These are phyloP conservation scores for Orbilia brochopaga DNA, from an alignment of 2,329 filamentous ascomycete species.

Conservation along the genomic window DNA sequence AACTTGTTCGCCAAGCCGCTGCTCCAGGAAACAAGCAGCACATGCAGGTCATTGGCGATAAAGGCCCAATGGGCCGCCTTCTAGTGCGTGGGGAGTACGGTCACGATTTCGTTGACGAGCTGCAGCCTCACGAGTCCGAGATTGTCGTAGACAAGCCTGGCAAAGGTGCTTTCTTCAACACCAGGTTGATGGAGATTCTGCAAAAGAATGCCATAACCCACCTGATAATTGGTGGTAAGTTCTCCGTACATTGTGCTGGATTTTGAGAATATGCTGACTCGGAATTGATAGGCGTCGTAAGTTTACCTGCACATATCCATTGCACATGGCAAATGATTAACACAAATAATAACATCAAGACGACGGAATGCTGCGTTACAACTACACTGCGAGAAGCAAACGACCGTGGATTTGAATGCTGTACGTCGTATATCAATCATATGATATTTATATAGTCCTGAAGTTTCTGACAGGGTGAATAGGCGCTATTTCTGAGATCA, in stretches of 20 bases:
- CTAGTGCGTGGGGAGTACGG: slow-evolving; percentile 65
- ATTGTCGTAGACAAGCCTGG: slow-evolving; percentile 66
- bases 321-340: slow-evolving; percentile 36
- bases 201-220: slow-evolving; percentile 66
- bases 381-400: slow-evolving; percentile 66
- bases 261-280: not conserved
- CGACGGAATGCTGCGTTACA: slow-evolving; percentile 62
- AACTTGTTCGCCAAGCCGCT: slow-evolving; percentile 62
- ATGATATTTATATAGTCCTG: not conserved
- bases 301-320: not conserved
- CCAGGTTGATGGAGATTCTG: slow-evolving; percentile 63
- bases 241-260: not conserved
- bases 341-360: slow-evolving; percentile 8
- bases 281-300: slow-evolving; percentile 40
- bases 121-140: slow-evolving; percentile 63
- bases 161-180: slow-evolving; percentile 68
- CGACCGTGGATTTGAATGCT: slow-evolving; percentile 68
- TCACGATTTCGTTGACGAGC: slow-evolving; percentile 65
- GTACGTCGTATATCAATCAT: slow-evolving; percentile 55
- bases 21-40: slow-evolving; percentile 61
- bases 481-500: slow-evolving; percentile 59
- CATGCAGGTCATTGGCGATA: slow-evolving; percentile 63
- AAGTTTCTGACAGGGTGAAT: slow-evolving; percentile 4
- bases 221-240: slow-evolving; percentile 60
- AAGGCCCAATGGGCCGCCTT: slow-evolving; percentile 64